These are phyloP conservation scores for Aspergillus bridgeri DNA, from an alignment of 495 filamentous ascomycete species.

Conservation along the genomic window DNA sequence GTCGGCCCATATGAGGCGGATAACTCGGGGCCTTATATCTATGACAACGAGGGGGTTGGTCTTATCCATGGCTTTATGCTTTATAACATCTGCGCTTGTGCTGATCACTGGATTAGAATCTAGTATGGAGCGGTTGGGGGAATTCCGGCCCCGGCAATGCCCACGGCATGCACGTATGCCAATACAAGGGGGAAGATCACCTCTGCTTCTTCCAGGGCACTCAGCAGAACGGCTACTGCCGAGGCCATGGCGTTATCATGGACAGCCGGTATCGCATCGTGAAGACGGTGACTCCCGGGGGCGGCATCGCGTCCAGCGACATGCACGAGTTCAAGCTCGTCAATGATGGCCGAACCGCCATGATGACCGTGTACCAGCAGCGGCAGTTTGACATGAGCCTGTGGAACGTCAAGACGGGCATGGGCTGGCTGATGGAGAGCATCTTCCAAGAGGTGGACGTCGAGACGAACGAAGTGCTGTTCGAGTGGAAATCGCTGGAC, in stretches of 20 bases:
- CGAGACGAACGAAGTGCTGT: constrained; percentile 46
- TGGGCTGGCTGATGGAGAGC: constrained; percentile 51
- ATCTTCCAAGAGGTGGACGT: constrained; percentile 52
- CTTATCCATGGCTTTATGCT: constrained; percentile 2
- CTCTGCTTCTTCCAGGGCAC: constrained; percentile 54
- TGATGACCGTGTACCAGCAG: constrained; percentile 56
- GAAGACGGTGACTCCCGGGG: constrained; percentile 39
- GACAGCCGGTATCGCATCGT: constrained; percentile 50
- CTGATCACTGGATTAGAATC: constrained; percentile 31
- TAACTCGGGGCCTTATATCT: constrained; percentile 46
- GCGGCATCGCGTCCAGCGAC: constrained; percentile 46
- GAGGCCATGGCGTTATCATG: constrained; percentile 53
- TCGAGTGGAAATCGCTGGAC: constrained; percentile 52
- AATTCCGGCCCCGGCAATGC: constrained; percentile 38
- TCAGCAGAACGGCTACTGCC: constrained; percentile 51
- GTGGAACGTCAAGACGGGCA: constrained; percentile 46
- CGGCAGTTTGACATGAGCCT: constrained; percentile 50
- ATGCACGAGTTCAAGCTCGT: constrained; percentile 52
- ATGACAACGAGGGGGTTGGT: constrained; percentile 42
- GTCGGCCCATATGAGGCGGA: constrained; percentile 39
- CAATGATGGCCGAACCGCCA: constrained; percentile 45
- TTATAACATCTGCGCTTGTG: neutral
- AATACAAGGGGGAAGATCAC: constrained; percentile 46
- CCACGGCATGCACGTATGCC: constrained; percentile 44
- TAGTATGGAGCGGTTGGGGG: constrained; percentile 48